Evolutionary conservation across 768 basidiomycete genomes (phyloP), one percentile per base, ranked within the genome.

Genomic region (Russula vinacea): DNA sequence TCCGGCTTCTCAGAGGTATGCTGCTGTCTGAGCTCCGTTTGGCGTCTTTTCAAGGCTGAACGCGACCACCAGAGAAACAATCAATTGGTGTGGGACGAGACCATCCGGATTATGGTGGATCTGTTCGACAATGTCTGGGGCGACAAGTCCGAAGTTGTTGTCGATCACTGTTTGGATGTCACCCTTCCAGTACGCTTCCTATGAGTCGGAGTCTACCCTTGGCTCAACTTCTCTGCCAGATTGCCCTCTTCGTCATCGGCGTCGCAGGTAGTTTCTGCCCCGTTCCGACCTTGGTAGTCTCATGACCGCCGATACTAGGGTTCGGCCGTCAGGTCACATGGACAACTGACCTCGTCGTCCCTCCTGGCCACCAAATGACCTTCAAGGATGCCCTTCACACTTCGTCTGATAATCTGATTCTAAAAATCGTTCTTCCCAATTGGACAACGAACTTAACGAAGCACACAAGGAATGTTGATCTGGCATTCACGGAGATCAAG

Each of bases 1-100:
- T 1, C 85, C 86, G n/a, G 81, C 84, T 88, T 88, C 71, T 83
- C 83, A 7, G 85, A 86, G 71, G 84, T 84, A 60, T 50, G 74
- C 19, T 50, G 74, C 19, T 22, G 29, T 29, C 1, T 5, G 9
- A 3, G 13, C 7, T 33, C 10, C 10, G 5, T 37, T 29, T 16
- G n/a, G 55, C 11, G 13, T 17, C 26, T 24, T 24, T 42, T 17
- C n/a, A 14, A 16, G 49, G 26, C 50, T 51, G 24, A 56, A 60
- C 17, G 3, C 35, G 26, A 24, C 16, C 2, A 2, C 13, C 49
- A 76, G 75, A 66, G 69, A 45, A 78, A 78, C 62, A 77, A 77
- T 64, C 70, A 69, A 49, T 71, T 78, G 9, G 78, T 78, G 3
- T 78, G 75, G 75, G 73, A 78, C 26, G 78, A 77, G 68, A 73